These are phyloP conservation scores for Gamarada debralockiae DNA, from an alignment of 495 filamentous ascomycete genomes.

Conservation along the genomic window DNA sequence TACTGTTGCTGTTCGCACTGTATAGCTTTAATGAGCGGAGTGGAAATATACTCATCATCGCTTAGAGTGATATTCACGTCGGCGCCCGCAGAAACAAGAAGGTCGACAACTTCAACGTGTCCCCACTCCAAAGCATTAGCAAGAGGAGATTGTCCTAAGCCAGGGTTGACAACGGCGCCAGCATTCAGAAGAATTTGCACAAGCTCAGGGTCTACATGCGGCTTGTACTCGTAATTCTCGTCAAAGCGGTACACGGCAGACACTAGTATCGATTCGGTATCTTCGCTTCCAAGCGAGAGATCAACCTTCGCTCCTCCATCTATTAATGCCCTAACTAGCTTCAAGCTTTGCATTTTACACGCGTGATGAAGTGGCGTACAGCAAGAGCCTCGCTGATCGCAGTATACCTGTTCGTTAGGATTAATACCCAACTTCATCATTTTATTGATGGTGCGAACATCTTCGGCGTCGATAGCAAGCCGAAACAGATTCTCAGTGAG, in stretches of 20 bases:
- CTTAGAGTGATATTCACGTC: slow-evolving; percentile 6
- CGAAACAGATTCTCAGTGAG: slow-evolving; percentile 16
- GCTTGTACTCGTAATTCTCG: not conserved
- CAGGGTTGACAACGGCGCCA: slow-evolving; percentile 11
- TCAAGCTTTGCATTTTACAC: slow-evolving; percentile 5
- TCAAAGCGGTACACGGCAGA: not conserved
- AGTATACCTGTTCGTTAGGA: slow-evolving; percentile 11
- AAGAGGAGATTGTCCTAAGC: slow-evolving; percentile 9
- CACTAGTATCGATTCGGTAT: slow-evolving; percentile 4
- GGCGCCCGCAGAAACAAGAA: slow-evolving; percentile 10
- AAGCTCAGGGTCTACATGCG: slow-evolving; percentile 3
- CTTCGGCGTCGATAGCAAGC: slow-evolving; percentile 12
- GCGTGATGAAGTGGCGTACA: not conserved
- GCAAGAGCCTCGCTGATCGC: not conserved
- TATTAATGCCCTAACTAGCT: slow-evolving; percentile 8
- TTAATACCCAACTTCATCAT: slow-evolving; percentile 13
- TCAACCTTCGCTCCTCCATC: slow-evolving; percentile 8
- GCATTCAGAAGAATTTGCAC: slow-evolving; percentile 6
- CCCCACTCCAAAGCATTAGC: not conserved
- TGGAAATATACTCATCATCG: not conserved
- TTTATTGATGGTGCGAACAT: slow-evolving; percentile 13
- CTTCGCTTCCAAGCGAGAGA: not conserved
- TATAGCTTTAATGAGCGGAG: slow-evolving; percentile 4
- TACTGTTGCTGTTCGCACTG: no score
- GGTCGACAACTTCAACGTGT: slow-evolving; percentile 6